Conservation (phyloP, 106 monocot genomes). For the Dendrobium huoshanense region DNA sequence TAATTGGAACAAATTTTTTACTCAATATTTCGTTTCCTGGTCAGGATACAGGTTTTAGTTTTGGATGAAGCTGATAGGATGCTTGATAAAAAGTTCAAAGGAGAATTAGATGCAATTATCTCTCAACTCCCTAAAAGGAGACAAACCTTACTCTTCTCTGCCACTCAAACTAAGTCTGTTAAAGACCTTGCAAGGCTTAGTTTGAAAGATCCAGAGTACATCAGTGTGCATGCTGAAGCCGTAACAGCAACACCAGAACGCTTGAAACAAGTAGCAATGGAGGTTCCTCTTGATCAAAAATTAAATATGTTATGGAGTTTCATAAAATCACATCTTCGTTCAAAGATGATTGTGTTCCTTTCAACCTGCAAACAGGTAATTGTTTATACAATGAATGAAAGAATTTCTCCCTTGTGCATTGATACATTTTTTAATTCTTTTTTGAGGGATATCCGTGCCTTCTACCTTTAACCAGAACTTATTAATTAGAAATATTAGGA, state of each 20-base stretch:
- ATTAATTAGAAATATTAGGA: background rate
- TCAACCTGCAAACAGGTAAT: conserved; percentile 88
- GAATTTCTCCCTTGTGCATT: background rate
- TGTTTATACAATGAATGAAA: background rate
- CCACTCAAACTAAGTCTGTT: conserved; percentile 96
- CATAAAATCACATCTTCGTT: conserved; percentile 66
- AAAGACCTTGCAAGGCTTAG: conserved; percentile 92
- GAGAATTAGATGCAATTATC: conserved; percentile 78
- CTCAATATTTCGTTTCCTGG: conserved; percentile 11
- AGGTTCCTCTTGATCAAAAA: conserved; percentile 87
- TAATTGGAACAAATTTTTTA: background rate
- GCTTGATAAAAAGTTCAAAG: conserved; percentile 80
- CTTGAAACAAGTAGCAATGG: conserved; percentile 70
- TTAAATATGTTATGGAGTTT: conserved; percentile 92
- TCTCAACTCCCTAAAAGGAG: conserved; percentile 72
- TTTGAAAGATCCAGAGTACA: conserved; percentile 90
- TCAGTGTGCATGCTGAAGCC: conserved; percentile 91
- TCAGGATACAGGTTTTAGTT: conserved; percentile 76
- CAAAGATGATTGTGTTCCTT: conserved; percentile 86
- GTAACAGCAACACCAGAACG: conserved; percentile 73
- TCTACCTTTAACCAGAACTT: background rate
- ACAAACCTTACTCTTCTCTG: conserved; percentile 91
- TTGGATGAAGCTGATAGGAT: conserved; percentile 99
- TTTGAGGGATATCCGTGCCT: background rate
- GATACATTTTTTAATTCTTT: background rate